Percentiles rank a stretch among this genome's conserved stretches.
These are phyloP conservation scores for Termitomyces sp. DNA, from an alignment of 768 basidiomycete genomes.

Conservation along the genomic window DNA sequence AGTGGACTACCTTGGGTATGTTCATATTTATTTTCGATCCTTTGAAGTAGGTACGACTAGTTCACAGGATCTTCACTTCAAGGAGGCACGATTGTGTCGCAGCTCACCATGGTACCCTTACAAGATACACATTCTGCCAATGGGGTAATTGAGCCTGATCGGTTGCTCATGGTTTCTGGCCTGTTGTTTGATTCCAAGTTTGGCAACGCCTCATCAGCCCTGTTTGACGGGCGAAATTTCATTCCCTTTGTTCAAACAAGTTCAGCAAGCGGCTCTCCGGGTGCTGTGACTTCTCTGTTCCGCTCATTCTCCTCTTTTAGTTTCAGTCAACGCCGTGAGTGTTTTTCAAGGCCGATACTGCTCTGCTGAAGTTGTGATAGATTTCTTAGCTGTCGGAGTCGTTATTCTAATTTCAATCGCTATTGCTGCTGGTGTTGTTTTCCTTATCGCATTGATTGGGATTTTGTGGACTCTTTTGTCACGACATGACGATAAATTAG, in stretches of 20 bases:
- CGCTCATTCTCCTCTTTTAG: slow-evolving; percentile 75
- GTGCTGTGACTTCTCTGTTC: slow-evolving; percentile 75
- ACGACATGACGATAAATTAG: slow-evolving; percentile 67
- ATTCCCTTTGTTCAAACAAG: slow-evolving; percentile 79
- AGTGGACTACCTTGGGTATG: slow-evolving; percentile 69
- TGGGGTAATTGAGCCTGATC: slow-evolving; percentile 72
- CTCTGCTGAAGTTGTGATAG: slow-evolving; percentile 32
- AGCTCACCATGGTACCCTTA: slow-evolving; percentile 88
- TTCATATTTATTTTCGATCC: not conserved
- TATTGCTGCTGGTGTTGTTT: slow-evolving; percentile 90
- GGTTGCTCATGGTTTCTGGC: slow-evolving; percentile 89
- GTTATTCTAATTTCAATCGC: slow-evolving; percentile 98
- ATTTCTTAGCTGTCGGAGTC: slow-evolving; percentile 85
- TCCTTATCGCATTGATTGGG: slow-evolving; percentile 78
- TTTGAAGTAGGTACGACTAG: not conserved
- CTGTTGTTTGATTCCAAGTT: slow-evolving; percentile 59
- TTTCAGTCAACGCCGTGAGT: slow-evolving; percentile 67
- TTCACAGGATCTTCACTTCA: slow-evolving; percentile 49
- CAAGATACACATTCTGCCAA: slow-evolving; percentile 68
- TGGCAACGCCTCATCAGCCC: slow-evolving; percentile 77
- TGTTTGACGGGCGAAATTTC: slow-evolving; percentile 81
- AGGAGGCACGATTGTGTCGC: slow-evolving; percentile 62
- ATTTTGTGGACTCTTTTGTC: slow-evolving; percentile 89
- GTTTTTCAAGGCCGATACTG: slow-evolving; percentile 1
- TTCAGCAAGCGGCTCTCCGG: slow-evolving; percentile 59